These are phyloP conservation scores for Xylaria sp. DNA, from an alignment of 2,329 filamentous ascomycete species.

Conservation along the genomic window DNA sequence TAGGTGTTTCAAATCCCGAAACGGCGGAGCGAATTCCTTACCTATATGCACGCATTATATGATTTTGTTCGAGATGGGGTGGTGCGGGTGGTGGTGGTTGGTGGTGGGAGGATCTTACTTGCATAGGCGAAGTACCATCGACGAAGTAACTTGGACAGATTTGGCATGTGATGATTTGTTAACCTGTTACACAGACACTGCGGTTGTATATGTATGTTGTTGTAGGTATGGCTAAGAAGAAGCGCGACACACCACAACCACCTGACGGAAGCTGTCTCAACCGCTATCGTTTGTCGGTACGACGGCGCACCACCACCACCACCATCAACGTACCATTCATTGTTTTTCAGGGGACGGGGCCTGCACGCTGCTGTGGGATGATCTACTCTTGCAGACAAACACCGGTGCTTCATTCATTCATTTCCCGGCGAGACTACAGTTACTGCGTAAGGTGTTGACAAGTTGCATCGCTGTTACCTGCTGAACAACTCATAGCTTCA, in stretches of 20 bases:
- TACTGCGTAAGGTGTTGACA: background rate
- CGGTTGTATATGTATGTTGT: no score
- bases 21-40: constrained; percentile 31
- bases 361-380: background rate
- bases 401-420: constrained; percentile 1
- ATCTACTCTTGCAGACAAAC: constrained; percentile 5
- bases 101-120: constrained; percentile 27
- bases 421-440: background rate
- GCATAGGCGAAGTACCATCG: constrained; percentile 19
- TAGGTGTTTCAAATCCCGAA: constrained; percentile 34
- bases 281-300: constrained; percentile 7
- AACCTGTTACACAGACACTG: constrained; percentile 17
- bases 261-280: constrained; percentile 7
- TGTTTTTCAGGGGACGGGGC: background rate
- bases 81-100: constrained; percentile 7
- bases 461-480: constrained; percentile 5
- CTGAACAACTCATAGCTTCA: no score
- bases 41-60: constrained; percentile 29
- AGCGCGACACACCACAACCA: background rate
- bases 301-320: no score
- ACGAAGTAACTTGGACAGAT: constrained; percentile 4
- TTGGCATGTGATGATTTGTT: constrained; percentile 25
- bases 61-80: background rate
- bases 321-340: constrained; percentile 2
- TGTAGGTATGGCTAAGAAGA: background rate